These are phyloP conservation scores for Thuja plicata DNA, from an alignment of 83 land plant genomes.

Conservation along the genomic window DNA sequence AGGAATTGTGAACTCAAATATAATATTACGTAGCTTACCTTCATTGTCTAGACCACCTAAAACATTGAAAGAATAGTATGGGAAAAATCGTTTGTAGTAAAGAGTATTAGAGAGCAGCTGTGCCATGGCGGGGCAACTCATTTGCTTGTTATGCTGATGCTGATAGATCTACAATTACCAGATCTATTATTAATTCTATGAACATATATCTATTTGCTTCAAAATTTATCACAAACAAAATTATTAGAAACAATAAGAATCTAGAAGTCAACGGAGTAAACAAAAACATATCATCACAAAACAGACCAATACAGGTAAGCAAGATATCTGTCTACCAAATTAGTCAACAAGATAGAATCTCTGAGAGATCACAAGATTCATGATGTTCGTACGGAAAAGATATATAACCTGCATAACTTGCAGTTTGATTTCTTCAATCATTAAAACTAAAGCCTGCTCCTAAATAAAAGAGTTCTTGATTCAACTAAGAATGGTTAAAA, in stretches of 20 bases:
- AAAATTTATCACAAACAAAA: background rate
- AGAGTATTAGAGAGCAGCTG: conserved; percentile 95
- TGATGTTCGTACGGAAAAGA: background rate
- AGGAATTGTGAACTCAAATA: background rate
- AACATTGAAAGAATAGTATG: conserved; percentile 96
- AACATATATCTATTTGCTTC: background rate
- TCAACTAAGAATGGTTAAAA: background rate
- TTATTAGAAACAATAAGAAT: background rate
- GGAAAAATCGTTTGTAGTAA: conserved; percentile 96
- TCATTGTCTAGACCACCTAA: conserved; percentile 93
- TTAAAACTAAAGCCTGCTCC: background rate
- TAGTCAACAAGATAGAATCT: background rate
- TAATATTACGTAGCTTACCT: conserved; percentile 39
- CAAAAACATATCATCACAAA: background rate
- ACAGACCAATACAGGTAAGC: background rate
- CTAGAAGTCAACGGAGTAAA: background rate
- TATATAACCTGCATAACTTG: background rate
- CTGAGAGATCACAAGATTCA: background rate
- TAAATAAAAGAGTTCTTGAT: background rate
- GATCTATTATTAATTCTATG: background rate
- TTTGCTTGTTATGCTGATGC: conserved; percentile 95
- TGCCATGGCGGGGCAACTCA: conserved; percentile 98
- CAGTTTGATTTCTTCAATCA: background rate
- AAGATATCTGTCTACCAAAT: background rate
- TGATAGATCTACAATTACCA: conserved; percentile 71